Evolutionary conservation across 306 rosid genomes (phyloP), one percentile per base, ranked within the genome.

Genomic region (Elaeagnus macrophylla): DNA sequence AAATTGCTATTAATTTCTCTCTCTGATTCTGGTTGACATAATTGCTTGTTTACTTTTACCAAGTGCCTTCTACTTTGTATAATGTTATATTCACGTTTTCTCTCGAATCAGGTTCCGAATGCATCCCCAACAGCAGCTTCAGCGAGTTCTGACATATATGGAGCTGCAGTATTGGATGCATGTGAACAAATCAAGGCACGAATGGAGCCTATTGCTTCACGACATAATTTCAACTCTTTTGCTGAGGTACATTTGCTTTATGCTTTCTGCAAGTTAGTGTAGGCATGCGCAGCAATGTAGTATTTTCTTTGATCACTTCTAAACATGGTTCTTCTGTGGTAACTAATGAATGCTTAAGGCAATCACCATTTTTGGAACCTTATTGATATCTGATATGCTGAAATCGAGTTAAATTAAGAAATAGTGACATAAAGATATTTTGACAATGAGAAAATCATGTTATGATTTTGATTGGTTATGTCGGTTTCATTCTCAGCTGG

Each of bases 121-220:
- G 50, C 97, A 64, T 75, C 95, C 48, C 89, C 96, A 42, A 91
- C 96, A 41, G 97, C 97, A 37, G 97, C 97, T 70, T 91, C 97
- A 66, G 97, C 96, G 7, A 91, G 95, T 77, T 91, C 97, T 58
- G 96, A 91, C 67, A 75, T 91, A 71, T 91, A 86, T 71, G 97
- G 97, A 66, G 89, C 85, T 62, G 96, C 96, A 1, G 94, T 86
- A 77, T 81, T 86, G 81, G 96, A 91, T 59, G 97, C 97, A 38
- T 91, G 96, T 67, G 93, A 91, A 69, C 75, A 91, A 73, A 80
- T 86, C 61, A 82, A 74, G 78, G 78, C 83, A 60, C 90, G 89
- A 11, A 91, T 86, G 95, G 77, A 84, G 63, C 96, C 96, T 57
- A 73, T 91, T 57, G 82, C 93, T 45, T 76, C 87, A 47, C 77